Evolutionary conservation across 2,329 filamentous ascomycete genomes (phyloP), one percentile per base, ranked within the genome.

Genomic region (Aspergillus tanneri): DNA sequence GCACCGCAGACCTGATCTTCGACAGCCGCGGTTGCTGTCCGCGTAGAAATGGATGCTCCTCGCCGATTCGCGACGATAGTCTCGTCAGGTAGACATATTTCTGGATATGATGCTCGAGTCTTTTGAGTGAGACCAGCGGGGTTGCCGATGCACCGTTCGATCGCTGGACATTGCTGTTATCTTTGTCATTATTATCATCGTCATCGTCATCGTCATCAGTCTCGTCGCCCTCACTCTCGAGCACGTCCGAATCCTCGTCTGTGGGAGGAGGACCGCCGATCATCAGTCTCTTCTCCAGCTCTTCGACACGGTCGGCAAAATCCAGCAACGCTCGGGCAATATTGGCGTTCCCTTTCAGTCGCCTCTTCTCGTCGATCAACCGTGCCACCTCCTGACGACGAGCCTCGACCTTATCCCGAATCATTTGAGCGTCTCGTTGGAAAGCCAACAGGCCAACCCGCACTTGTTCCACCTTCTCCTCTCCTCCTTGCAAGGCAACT

Each of bases 391-490:
- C 85, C 16, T 70, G 69, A 19, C 81, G 82, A 53, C 86, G 79
- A 49, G 80, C 77, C 6, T 76, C 73, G 0, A 96, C 87, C 14
- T 78, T 79, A 8, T 72, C 74, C 63, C 83, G 84, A 40, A 97
- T 79, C 41, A 85, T 84, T 55, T 88, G 85, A 0, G 96, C 82
- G 43, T 93, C 90, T 54, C 91, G 81, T 51, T 85, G 79, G 62
- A 99, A 96, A 0, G 90, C 90, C 51, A 97, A 69, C 46, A 99
- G 72, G 0, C 90, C 90, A 0, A 99, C 87, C 35, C 89, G 81
- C 24, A 97, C 86, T 63, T 95, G 90, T 65, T 95, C 91, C 0
- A 96, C 86, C 66, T 86, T 88, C 61, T 96, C 92, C 63, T 95
- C 91, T 6, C 95, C 95, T 2, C 91, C 91, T 45, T 83, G 82